Evolutionary conservation across 352 stramenopile genomes (phyloP).

Genomic region (Globisporangium parvum): DNA sequence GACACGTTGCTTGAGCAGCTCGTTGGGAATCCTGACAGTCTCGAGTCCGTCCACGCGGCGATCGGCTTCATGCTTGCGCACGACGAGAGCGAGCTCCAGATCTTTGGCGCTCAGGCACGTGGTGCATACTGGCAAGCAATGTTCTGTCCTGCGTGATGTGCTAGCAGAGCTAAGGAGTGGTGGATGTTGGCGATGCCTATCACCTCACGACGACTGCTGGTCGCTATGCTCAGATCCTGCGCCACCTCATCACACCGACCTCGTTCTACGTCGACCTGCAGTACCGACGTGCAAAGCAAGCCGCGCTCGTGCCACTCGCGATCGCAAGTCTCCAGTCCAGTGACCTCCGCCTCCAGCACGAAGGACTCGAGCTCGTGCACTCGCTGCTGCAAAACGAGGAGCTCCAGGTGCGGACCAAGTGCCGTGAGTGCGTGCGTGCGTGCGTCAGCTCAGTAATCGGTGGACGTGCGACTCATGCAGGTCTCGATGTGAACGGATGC

Average conservation of each 20-base stretch:
- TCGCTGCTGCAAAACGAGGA: slow-evolving; percentile 27
- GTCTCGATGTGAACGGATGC: neutral
- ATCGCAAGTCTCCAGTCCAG: slow-evolving; percentile 27
- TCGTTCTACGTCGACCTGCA: slow-evolving; percentile 44
- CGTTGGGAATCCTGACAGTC: slow-evolving; percentile 30
- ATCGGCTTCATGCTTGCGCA: slow-evolving; percentile 44
- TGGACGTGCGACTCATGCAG: too few species aligned
- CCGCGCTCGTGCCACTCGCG: slow-evolving; percentile 29
- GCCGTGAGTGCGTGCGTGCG: neutral
- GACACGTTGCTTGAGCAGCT: slow-evolving; percentile 54
- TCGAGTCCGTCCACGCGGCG: slow-evolving; percentile 19
- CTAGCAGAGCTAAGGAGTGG: neutral
- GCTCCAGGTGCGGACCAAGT: slow-evolving; percentile 24
- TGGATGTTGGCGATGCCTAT: neutral
- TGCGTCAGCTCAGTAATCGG: neutral
- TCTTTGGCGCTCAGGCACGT: slow-evolving; percentile 49
- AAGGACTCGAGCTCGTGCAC: slow-evolving; percentile 56
- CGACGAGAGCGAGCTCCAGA: slow-evolving; percentile 20
- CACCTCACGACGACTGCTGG: neutral
- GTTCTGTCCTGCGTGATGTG: neutral
- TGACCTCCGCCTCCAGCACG: slow-evolving; percentile 42
- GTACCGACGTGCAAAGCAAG: slow-evolving; percentile 29
- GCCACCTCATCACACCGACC: slow-evolving; percentile 39
- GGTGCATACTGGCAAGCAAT: too few species aligned
- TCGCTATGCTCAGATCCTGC: slow-evolving; percentile 32